Evolutionary conservation across 805 yeast species (phyloP), one percentile per base, ranked within the genome.

Genomic region (Blastobotrys americana): DNA sequence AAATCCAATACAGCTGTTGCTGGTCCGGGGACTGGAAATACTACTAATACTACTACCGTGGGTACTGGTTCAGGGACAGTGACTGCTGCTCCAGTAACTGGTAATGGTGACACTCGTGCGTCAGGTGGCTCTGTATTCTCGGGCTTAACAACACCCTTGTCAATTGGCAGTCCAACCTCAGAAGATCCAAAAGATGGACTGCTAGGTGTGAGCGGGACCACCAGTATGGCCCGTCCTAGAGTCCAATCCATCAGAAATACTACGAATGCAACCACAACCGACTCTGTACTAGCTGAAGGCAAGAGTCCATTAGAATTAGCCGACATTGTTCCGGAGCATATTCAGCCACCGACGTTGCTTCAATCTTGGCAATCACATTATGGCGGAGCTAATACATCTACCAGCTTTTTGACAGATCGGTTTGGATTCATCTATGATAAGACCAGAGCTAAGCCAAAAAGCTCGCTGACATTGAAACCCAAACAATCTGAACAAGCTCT

Each of bases 281-380:
- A 36, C 25, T n/a, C n/a, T n/a, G n/a, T n/a, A n/a, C n/a, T n/a
- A n/a, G n/a, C 33, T 19, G 34, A 22, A 34, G 10, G 3, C n/a
- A 39, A 17, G 41, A 66, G 57, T 1, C 76, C 77, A 0, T 67
- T 74, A 28, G 78, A 74, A 50, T 60, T 74, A 55, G 72, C 70
- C 19, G 54, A 49, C 33, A 58, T 58, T 38, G 61, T 55, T 20
- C 61, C 69, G 0, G 55, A 54, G 35, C 50, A 49, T 36, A 46
- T 47, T 5, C 64, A 61, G 39, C 67, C 68, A 2, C 69, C 70
- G 3, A 55, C 67, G 1, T 52, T 63, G 9, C 42, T 49, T 6
- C 56, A 46, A 15, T 21, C 53, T 17, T 55, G 58, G 57, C 50
- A 50, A 19, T 52, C 49, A 25, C 52, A 54, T 42, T 51, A 54